These are phyloP conservation scores for Starmera quercuum DNA, from an alignment of 805 yeast genomes.

Conservation along the genomic window DNA sequence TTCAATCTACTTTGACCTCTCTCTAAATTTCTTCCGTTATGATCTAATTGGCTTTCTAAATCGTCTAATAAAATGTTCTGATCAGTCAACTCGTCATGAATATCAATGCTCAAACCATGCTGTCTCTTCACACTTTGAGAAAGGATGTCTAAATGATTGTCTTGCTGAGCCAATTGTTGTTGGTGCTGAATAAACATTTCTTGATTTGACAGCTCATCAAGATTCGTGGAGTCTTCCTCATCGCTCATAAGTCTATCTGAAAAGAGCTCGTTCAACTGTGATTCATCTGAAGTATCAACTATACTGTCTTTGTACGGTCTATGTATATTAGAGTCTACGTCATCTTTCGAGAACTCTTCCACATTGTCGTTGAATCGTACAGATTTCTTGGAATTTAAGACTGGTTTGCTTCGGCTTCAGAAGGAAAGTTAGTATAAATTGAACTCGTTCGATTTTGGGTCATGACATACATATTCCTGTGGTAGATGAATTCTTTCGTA, in stretches of 20 bases:
- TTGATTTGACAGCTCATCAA: constrained; percentile 22
- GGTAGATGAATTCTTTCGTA: constrained; percentile 10
- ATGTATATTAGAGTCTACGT: no score
- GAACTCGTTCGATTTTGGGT: no score
- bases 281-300: constrained; percentile 5
- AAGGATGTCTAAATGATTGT: constrained; percentile 30
- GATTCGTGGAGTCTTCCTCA: constrained; percentile 5
- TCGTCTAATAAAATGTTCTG: constrained; percentile 44
- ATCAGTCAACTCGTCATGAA: constrained; percentile 38
- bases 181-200: constrained; percentile 35
- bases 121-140: constrained; percentile 37
- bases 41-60: constrained; percentile 38
- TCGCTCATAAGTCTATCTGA: constrained; percentile 8
- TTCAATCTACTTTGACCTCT: constrained; percentile 34
- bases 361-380: constrained; percentile 20
- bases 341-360: constrained; percentile 5
- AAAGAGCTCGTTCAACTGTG: constrained; percentile 11
- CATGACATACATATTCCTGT: constrained; percentile 6
- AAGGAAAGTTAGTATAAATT: not conserved
- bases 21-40: constrained; percentile 30
- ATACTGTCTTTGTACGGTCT: constrained; percentile 17
- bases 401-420: constrained; percentile 1
- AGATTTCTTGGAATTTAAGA: constrained; percentile 12
- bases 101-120: constrained; percentile 35
- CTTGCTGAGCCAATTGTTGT: constrained; percentile 40